Evolutionary conservation across 2,329 filamentous ascomycete species (phyloP).

Genomic region (Pseudophaeomoniella oleicola): DNA sequence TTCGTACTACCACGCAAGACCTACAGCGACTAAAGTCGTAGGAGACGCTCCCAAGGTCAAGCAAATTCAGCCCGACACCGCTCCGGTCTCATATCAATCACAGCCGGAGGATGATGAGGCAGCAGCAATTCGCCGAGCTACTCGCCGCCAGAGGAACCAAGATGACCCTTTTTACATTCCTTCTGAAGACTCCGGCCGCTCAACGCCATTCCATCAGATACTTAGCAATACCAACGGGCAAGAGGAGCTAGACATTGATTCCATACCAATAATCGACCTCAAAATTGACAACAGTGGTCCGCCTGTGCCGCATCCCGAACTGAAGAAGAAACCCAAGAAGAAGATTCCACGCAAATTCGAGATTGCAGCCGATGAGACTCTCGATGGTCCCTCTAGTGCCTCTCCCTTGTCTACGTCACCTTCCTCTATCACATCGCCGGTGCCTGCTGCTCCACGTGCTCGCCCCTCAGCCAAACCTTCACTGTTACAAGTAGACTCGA

Average conservation of each 20-base stretch:
- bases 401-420: constrained; percentile 2
- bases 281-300: constrained; percentile 48
- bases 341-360: constrained; percentile 44
- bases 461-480: constrained; percentile 24
- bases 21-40: constrained; percentile 8
- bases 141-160: constrained; percentile 66
- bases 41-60: constrained; percentile 1
- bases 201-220: constrained; percentile 68
- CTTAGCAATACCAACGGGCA: constrained; percentile 39
- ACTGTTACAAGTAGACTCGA: constrained; percentile 76
- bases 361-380: constrained; percentile 59
- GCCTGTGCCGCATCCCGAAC: constrained; percentile 5
- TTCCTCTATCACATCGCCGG: constrained; percentile 5
- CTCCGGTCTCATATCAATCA: constrained; percentile 22
- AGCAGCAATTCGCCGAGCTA: constrained; percentile 56
- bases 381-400: constrained; percentile 26
- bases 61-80: constrained; percentile 1
- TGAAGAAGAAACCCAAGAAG: constrained; percentile 16
- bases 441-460: constrained; percentile 7
- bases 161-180: constrained; percentile 95
- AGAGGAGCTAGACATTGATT: constrained; percentile 68
- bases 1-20: constrained; percentile 23
- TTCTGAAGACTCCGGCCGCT: constrained; percentile 41
- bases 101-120: constrained; percentile 54
- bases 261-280: constrained; percentile 90